A percentile compares a stretch with the other conserved stretches of the same genome.
Conservation (phyloP, 179 eudicot species). For the Spergularia azorica region DNA sequence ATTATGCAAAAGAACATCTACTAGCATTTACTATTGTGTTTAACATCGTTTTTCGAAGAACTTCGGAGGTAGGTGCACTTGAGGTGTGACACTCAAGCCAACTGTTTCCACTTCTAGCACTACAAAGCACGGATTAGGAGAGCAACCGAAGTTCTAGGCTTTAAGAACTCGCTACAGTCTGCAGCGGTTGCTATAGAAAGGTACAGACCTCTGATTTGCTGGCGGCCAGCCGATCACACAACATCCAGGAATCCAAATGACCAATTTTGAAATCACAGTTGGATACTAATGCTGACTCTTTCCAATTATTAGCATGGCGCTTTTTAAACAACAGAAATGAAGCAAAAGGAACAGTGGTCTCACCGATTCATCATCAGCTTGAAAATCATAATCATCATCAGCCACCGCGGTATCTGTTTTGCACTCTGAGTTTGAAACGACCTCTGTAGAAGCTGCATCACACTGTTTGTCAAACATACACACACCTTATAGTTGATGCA, state of each 20-base stretch:
- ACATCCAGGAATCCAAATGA: not conserved
- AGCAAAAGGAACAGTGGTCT: constrained; percentile 16
- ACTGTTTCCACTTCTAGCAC: no score
- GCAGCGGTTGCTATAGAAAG: no score
- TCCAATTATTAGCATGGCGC: constrained; percentile 3
- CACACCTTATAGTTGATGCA: constrained; percentile 18
- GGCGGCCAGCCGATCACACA: not conserved
- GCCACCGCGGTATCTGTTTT: constrained; percentile 43
- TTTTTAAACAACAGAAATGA: constrained; percentile 1
- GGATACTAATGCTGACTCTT: not conserved
- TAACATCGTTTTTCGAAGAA: no score
- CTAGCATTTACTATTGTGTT: no score
- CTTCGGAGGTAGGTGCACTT: no score
- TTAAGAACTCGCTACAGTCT: no score
- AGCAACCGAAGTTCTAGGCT: no score
- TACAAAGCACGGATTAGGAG: no score
- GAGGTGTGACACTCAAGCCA: no score
- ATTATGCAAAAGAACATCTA: no score
- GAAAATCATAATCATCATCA: constrained; percentile 64
- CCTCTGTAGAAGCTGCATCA: constrained; percentile 27
- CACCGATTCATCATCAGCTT: constrained; percentile 64
- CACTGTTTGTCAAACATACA: constrained; percentile 24
- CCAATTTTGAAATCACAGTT: not conserved
- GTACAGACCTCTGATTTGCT: no score
- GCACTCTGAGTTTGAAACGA: constrained; percentile 40